Evolutionary conservation across 495 filamentous ascomycete genomes (phyloP).

Genomic region (Penicillium nucicola): DNA sequence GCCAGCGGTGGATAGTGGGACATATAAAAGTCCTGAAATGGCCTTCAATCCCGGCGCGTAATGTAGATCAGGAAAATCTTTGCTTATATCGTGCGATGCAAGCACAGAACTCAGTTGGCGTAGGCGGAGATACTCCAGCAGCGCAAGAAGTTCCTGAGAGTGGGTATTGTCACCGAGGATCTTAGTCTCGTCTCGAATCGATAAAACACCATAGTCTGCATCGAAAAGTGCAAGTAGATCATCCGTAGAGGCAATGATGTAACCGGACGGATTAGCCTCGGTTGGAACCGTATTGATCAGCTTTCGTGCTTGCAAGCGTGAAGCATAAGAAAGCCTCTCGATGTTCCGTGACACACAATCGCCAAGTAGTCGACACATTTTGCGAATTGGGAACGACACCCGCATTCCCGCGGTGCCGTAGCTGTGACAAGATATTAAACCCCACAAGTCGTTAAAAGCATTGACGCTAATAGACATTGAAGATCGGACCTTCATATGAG

Average conservation of each 20-base stretch:
- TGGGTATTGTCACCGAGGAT: conserved; percentile 73
- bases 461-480: conserved; percentile 96
- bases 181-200: conserved; percentile 84
- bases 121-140: conserved; percentile 83
- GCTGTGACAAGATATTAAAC: conserved; percentile 82
- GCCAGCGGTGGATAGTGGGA: conserved; percentile 75
- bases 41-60: conserved; percentile 77
- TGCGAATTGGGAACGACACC: conserved; percentile 85
- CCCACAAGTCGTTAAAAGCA: conserved; percentile 83
- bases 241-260: conserved; percentile 88
- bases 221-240: conserved; percentile 84
- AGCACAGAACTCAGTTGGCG: conserved; percentile 73
- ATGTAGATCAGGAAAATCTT: conserved; percentile 79
- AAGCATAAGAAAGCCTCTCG: conserved; percentile 83
- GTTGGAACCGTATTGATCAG: conserved; percentile 59
- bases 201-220: conserved; percentile 84
- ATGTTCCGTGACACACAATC: conserved; percentile 87
- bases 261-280: conserved; percentile 80
- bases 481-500: conserved; percentile 85
- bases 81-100: conserved; percentile 69
- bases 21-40: conserved; percentile 79
- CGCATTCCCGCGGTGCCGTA: conserved; percentile 83
- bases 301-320: conserved; percentile 61
- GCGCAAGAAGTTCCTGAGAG: conserved; percentile 78
- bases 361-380: conserved; percentile 90